phyloP scores from a whole-genome alignment of 805 yeast genomes.

The Kazachstania psychrophila region DNA sequence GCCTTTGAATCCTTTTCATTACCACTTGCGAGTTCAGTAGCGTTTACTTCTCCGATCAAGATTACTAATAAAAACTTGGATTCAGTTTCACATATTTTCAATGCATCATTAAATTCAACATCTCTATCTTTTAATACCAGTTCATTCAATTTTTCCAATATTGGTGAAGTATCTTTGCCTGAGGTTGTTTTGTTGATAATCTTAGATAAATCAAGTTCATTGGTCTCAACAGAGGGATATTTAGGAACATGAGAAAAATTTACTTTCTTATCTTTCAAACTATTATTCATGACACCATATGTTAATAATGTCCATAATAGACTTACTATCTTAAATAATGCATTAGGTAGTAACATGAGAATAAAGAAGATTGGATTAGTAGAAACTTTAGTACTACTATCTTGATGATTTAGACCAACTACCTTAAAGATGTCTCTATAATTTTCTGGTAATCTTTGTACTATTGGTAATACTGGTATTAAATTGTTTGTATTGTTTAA shows the following conservation, averaged over 20 bases:
- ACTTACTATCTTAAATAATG: constrained; percentile 23
- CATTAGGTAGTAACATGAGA: constrained; percentile 46
- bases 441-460: constrained; percentile 28
- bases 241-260: constrained; percentile 16
- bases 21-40: neutral
- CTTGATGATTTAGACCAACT: constrained; percentile 17
- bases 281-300: neutral
- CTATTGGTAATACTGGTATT: constrained; percentile 22
- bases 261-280: constrained; percentile 2
- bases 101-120: constrained; percentile 36
- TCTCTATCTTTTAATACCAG: constrained; percentile 7
- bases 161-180: neutral
- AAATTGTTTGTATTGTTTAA: neutral
- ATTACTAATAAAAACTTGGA: constrained; percentile 47
- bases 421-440: constrained; percentile 18
- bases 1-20: neutral
- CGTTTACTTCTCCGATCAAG: constrained; percentile 35
- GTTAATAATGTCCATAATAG: constrained; percentile 6
- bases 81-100: constrained; percentile 31
- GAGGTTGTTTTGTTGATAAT: constrained; percentile 1
- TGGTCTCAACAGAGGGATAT: constrained; percentile 11
- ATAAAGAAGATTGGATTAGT: constrained; percentile 39
- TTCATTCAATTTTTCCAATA: constrained; percentile 6
- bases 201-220: constrained; percentile 8
- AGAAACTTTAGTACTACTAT: neutral